These are phyloP conservation scores for Beauveria pseudobassiana DNA, from an alignment of 2,329 filamentous ascomycete species.

Conservation along the genomic window DNA sequence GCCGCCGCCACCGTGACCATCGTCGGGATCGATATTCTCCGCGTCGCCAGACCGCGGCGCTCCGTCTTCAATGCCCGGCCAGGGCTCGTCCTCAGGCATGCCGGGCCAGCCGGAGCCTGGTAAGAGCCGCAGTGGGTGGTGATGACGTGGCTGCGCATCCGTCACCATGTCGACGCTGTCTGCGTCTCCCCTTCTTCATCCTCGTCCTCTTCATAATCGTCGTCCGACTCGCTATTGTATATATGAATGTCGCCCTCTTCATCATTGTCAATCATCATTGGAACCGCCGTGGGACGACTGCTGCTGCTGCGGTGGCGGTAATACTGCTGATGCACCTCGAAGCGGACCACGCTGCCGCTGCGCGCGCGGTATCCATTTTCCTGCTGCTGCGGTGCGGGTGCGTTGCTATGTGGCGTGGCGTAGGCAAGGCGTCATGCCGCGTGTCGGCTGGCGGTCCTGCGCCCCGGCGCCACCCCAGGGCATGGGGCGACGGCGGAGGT, in stretches of 20 bases:
- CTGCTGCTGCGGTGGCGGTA: conserved; percentile 30
- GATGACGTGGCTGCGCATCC: conserved; percentile 15
- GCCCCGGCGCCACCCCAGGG: conserved; percentile 22
- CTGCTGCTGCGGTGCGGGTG: conserved; percentile 26
- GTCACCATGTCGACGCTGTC: conserved; percentile 21
- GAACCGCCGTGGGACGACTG: conserved; percentile 18
- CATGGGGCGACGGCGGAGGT: conserved; percentile 35
- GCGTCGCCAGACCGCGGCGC: conserved; percentile 28
- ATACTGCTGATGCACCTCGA: conserved; percentile 23
- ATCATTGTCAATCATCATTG: conserved; percentile 1
- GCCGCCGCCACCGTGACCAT: conserved; percentile 7
- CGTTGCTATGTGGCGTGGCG: conserved; percentile 65
- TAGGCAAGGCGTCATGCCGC: conserved; percentile 58
- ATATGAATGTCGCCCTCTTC: conserved; percentile 27
- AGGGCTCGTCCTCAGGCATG: conserved; percentile 47
- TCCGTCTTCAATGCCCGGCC: conserved; percentile 47
- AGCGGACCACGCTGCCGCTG: conserved; percentile 22
- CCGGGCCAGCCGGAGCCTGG: conserved; percentile 17
- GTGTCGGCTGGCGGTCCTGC: conserved; percentile 26
- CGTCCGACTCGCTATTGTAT: conserved; percentile 29
- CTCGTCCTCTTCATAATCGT: conserved; percentile 22
- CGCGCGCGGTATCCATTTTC: conserved; percentile 30
- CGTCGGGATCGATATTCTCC: conserved; percentile 43
- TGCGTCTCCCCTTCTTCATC: conserved; percentile 15
- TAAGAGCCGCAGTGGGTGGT: conserved; percentile 19